phyloP scores from a whole-genome alignment of 305 asterid species.

The Fraxinus sp. region DNA sequence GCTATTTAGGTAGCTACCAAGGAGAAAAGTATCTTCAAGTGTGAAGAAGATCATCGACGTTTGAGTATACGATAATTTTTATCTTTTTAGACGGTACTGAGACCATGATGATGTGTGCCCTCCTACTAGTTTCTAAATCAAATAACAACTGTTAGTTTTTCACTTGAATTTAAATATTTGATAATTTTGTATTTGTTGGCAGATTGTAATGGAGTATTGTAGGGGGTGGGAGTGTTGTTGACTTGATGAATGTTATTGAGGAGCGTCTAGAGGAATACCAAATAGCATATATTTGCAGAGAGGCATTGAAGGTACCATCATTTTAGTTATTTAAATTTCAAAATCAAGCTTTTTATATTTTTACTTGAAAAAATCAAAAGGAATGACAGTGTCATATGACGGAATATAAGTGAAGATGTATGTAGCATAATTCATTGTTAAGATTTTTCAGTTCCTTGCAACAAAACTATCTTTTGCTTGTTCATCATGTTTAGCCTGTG shows the following conservation, averaged over 20 bases:
- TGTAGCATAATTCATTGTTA: too few species aligned
- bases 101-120: conserved; percentile 3
- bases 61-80: not conserved
- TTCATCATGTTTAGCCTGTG: conserved; percentile 65
- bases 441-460: conserved; percentile 27
- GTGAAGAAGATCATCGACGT: conserved; percentile 28
- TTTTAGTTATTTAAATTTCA: conserved; percentile 25
- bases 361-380: too few species aligned
- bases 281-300: conserved; percentile 59
- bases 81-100: conserved; percentile 2
- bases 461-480: conserved; percentile 25
- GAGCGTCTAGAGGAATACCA: conserved; percentile 88
- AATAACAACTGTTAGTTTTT: conserved; percentile 18
- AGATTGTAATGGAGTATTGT: conserved; percentile 98
- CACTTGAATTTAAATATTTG: conserved; percentile 18
- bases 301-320: conserved; percentile 19
- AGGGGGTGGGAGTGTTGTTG: conserved; percentile 98
- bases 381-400: too few species aligned
- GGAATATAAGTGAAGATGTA: too few species aligned
- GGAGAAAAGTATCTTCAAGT: conserved; percentile 98
- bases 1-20: conserved; percentile 95
- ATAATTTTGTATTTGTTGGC: conserved; percentile 41
- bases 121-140: conserved; percentile 6
- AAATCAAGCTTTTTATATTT: not conserved
- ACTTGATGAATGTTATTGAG: conserved; percentile 81